Evolutionary conservation across 345 rosid species (phyloP), one percentile per base, ranked within the genome.

Genomic region (Isatis tinctoria): DNA sequence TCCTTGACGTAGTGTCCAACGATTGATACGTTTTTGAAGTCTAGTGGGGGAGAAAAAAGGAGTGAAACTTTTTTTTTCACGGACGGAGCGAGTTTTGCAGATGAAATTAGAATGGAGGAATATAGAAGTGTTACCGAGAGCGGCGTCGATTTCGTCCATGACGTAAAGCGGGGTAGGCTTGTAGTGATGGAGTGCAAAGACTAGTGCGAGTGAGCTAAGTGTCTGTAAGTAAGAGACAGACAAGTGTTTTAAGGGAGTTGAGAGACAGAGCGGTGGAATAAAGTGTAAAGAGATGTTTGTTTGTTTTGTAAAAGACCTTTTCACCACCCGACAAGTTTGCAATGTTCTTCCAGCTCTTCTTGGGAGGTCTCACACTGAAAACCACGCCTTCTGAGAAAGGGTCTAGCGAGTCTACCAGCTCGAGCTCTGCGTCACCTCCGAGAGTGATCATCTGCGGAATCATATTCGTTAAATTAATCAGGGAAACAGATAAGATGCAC

Each of bases 351-450:
- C 99, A 92, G 82, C 97, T 95, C 76, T 94, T 94, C 82, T 94
- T 95, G 3, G 99, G 99, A 13, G 99, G 98, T 80, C 99, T 87
- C 37, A 95, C 97, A 73, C 97, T 95, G 85, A 95, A 92, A 60
- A 95, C 98, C 68, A 92, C 94, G 63, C 99, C 98, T 86, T 92
- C 99, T 35, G 97, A 92, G 81, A 95, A 92, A 33, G 99, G 98
- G 85, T 95, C 99, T 69, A 95, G 83, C 45, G 98, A 92, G 81
- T 95, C 99, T 30, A 95, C 98, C 11, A 92, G 85, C 81, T 95
- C 99, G 43, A 95, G 98, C 67, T 95, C 98, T 43, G 99, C 97
- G 82, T 95, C 99, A 24, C 98, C 98, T 75, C 99, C 98, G 4
- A 95, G 94, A 3, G 99, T 95, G 82, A 90, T 95, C 99, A 92